phyloP scores from a whole-genome alignment of 202 grass and related monocot genomes.

The Elaeis oleifera region DNA sequence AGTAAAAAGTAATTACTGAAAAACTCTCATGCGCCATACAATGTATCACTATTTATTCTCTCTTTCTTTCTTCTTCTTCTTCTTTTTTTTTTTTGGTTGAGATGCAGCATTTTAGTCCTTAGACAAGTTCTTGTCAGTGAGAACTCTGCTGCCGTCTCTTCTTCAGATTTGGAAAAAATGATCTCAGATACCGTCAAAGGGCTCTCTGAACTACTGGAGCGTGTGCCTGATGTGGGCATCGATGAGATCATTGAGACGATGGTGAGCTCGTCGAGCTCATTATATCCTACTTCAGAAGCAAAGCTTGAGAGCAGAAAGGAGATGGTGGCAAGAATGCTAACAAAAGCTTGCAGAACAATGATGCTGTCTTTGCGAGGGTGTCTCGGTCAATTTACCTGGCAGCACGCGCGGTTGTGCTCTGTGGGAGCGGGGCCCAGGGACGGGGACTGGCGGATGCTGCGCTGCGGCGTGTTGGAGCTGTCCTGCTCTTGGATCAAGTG shows the following conservation, averaged over 20 bases:
- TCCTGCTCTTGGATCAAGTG: slow-evolving; percentile 33
- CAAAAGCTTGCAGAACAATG: slow-evolving; percentile 60
- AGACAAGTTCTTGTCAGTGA: slow-evolving; percentile 71
- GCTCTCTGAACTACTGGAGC: slow-evolving; percentile 47
- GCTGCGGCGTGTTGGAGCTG: slow-evolving; percentile 38
- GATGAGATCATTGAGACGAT: slow-evolving; percentile 64
- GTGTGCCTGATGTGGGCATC: slow-evolving; percentile 38
- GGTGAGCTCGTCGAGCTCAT: slow-evolving; percentile 27
- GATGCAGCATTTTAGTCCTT: slow-evolving; percentile 68
- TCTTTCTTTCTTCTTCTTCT: too few species aligned
- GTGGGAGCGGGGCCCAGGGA: slow-evolving; percentile 43
- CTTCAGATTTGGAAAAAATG: slow-evolving; percentile 29
- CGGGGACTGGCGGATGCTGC: slow-evolving; percentile 51
- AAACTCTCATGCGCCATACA: too few species aligned
- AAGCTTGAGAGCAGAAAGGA: slow-evolving; percentile 47
- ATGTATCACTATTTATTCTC: too few species aligned
- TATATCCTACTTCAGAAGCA: slow-evolving; percentile 7
- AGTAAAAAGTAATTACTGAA: too few species aligned
- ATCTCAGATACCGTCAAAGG: slow-evolving; percentile 38
- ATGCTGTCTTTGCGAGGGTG: slow-evolving; percentile 59
- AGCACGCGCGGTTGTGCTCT: slow-evolving; percentile 42
- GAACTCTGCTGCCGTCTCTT: slow-evolving; percentile 25
- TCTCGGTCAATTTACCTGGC: slow-evolving; percentile 52
- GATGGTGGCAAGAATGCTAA: slow-evolving; percentile 56
- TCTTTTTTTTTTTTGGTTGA: not conserved